A percentile compares a stretch with the other conserved stretches of the same genome.
phyloP scores from a whole-genome alignment of 2,329 filamentous ascomycete genomes.

The Ambrosiella cleistominuta region DNA sequence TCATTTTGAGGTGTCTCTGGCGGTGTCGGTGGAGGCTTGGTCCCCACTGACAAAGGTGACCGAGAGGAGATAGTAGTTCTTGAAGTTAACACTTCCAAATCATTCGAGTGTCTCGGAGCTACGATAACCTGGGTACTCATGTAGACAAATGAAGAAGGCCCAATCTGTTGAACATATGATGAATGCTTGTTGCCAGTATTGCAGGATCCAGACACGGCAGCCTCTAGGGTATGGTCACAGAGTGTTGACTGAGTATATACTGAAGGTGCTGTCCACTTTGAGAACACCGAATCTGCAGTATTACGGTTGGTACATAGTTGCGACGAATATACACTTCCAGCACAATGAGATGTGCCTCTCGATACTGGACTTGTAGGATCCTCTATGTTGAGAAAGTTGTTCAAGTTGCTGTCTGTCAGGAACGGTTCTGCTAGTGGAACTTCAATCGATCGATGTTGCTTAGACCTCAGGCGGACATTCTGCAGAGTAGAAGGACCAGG shows the following conservation, averaged over 20 bases:
- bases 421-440: background rate
- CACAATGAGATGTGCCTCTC: slow-evolving; percentile 1
- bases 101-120: slow-evolving; percentile 16
- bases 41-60: background rate
- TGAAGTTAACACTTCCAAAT: background rate
- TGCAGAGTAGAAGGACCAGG: slow-evolving; percentile 5
- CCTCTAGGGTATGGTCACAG: background rate
- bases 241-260: slow-evolving; percentile 8
- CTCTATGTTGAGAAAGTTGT: background rate
- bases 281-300: slow-evolving; percentile 9
- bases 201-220: background rate
- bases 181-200: slow-evolving; percentile 17
- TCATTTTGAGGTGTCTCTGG: slow-evolving; percentile 9
- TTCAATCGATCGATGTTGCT: background rate
- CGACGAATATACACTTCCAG: background rate
- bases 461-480: background rate
- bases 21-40: slow-evolving; percentile 7
- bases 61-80: background rate
- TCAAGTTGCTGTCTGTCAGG: background rate
- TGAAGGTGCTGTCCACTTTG: slow-evolving; percentile 6
- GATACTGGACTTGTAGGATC: slow-evolving; percentile 5
- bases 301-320: background rate
- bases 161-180: slow-evolving; percentile 24
- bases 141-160: slow-evolving; percentile 26
- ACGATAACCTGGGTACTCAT: slow-evolving; percentile 24